Evolutionary conservation across 2,329 filamentous ascomycete species (phyloP).

Genomic region (Aspergillus transmontanensis): DNA sequence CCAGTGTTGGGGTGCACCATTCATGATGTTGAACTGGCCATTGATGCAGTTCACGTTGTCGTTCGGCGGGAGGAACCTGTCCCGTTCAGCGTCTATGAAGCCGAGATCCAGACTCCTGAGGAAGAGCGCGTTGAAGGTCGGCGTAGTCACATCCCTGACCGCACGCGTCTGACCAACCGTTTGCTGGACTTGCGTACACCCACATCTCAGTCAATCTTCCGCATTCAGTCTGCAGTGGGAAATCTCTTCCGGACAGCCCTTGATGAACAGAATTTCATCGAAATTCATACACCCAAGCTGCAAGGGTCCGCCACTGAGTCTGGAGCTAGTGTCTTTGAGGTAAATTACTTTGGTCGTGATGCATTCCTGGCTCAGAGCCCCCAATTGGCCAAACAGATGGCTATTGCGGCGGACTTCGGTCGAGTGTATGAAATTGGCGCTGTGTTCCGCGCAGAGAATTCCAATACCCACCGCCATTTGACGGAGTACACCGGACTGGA

Average conservation of each 20-base stretch:
- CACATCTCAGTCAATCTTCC: constrained; percentile 83
- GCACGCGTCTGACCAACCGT: constrained; percentile 75
- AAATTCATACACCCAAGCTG: constrained; percentile 92
- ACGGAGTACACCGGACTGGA: constrained; percentile 94
- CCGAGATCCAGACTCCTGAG: constrained; percentile 62
- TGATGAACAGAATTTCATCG: constrained; percentile 76
- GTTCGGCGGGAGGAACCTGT: constrained; percentile 63
- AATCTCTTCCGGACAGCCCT: constrained; percentile 78
- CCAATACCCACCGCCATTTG: constrained; percentile 90
- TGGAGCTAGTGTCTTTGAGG: constrained; percentile 85
- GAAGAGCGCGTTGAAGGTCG: constrained; percentile 58
- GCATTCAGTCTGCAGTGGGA: constrained; percentile 78
- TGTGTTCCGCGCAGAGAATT: constrained; percentile 93
- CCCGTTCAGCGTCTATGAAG: constrained; percentile 71
- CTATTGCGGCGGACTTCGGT: constrained; percentile 84
- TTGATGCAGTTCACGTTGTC: constrained; percentile 67
- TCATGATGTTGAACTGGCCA: constrained; percentile 73
- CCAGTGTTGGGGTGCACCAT: constrained; percentile 75
- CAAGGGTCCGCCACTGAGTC: constrained; percentile 90
- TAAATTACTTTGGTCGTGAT: constrained; percentile 85
- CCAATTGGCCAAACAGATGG: constrained; percentile 91
- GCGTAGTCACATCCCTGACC: constrained; percentile 67
- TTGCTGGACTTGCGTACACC: constrained; percentile 85
- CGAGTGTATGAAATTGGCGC: constrained; percentile 87
- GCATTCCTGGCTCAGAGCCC: constrained; percentile 91